Percentiles rank a stretch among this genome's conserved stretches.
Evolutionary conservation across 2,329 filamentous ascomycete genomes (phyloP).

Genomic region (Pseudocercospora macadamiae): DNA sequence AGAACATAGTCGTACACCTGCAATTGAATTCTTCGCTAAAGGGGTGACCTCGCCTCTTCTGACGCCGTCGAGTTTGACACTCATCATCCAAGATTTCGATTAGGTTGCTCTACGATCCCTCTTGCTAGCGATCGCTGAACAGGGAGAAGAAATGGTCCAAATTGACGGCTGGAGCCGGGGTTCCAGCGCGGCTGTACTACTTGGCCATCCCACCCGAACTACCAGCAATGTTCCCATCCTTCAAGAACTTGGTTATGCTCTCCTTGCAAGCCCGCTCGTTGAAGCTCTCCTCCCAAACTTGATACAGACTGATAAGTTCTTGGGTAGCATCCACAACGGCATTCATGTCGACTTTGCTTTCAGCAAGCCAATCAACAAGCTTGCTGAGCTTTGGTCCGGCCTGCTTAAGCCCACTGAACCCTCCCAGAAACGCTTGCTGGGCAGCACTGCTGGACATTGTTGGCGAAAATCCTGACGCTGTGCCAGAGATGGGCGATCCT

Average conservation of each 20-base stretch:
- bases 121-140: no score
- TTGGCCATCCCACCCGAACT: conserved; percentile 15
- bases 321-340: conserved; percentile 87
- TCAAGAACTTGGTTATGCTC: conserved; percentile 64
- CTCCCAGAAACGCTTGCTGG: conserved; percentile 39
- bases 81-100: no score
- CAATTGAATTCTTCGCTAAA: no score
- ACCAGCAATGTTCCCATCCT: conserved; percentile 49
- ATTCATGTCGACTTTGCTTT: conserved; percentile 82
- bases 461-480: conserved; percentile 23
- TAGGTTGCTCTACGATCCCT: no score
- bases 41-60: no score
- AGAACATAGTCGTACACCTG: no score
- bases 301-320: conserved; percentile 88
- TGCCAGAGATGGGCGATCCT: conserved; percentile 31
- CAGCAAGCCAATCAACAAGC: conserved; percentile 79
- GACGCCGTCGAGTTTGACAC: no score
- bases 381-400: conserved; percentile 44
- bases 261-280: conserved; percentile 68
- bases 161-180: no score
- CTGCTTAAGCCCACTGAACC: conserved; percentile 39
- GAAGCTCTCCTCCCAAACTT: conserved; percentile 69
- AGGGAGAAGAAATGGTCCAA: no score
- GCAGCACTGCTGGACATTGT: conserved; percentile 33
- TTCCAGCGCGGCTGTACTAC: background rate